Evolutionary conservation across 2,329 filamentous ascomycete species (phyloP), one percentile per base, ranked within the genome.

Genomic region (Fusarium sp.): DNA sequence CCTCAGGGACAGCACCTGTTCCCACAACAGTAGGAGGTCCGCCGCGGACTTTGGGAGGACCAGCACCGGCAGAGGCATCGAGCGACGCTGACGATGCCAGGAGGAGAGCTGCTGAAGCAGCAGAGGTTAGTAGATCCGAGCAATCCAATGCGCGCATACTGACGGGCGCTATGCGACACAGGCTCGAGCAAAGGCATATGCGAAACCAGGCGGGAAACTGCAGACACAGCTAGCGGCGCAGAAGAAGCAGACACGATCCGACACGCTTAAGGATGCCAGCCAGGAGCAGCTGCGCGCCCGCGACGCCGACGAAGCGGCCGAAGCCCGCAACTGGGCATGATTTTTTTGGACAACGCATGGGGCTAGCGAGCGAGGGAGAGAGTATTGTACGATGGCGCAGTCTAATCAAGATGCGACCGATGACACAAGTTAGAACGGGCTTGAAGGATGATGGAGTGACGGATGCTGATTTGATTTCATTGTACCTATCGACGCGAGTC

Each of bases 71-170:
- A 27, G 80, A 73, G 5, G 76, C 74, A 45, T 75, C 69, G 70
- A 76, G 75, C 35, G 79, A 78, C 62, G 79, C 83, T 3, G 85
- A 86, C 22, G 92, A 95, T 80, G 92, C 94, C 37, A 88, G 92
- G 68, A 87, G 86, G 65, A 93, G 91, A 69, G 95, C 95, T 5
- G 95, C 94, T 0, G 89, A 90, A 74, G 95, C 95, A 62, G 95
- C 95, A 69, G 94, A 97, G 91, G 95, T 97, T 82, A 80, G 90
- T 85, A 63, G 47, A 33, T 20, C 30, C 37, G 30, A 25, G 40
- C 6, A 22, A 27, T 25, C 6, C 45, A 27, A 54, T 54, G 50
- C 50, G 50, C 50, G 17, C 50, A 54, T 6, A 2, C 47, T 54
- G 30, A 12, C 22, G 38, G 54, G 22, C 11, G 35, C 20, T 17